Percentiles rank a stretch among this genome's conserved stretches.
These are phyloP conservation scores for Petunia hybrid DNA, from an alignment of 305 asterid genomes.

Conservation along the genomic window DNA sequence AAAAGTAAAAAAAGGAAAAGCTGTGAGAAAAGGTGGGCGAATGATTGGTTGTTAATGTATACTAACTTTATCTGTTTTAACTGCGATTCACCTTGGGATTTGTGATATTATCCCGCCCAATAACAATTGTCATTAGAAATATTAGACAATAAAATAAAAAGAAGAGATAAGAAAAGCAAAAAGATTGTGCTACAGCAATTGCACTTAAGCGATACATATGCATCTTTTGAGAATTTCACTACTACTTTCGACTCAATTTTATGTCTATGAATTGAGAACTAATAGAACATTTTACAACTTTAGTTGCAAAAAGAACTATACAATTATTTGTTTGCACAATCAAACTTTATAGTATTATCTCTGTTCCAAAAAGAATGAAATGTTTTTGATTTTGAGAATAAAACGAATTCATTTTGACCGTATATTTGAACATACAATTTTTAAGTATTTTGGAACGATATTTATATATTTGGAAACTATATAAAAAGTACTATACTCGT, in stretches of 20 bases:
- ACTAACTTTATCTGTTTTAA: conserved; percentile 37
- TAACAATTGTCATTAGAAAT: background rate
- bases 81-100: conserved; percentile 39
- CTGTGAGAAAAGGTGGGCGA: conserved; percentile 3
- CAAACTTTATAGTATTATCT: background rate
- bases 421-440: too few species aligned
- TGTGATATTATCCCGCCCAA: conserved; percentile 29
- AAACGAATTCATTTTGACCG: too few species aligned
- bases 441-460: too few species aligned
- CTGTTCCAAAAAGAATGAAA: too few species aligned
- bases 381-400: too few species aligned
- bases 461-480: too few species aligned
- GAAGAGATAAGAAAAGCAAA: background rate
- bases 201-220: background rate
- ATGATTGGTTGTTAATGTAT: conserved; percentile 37
- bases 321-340: background rate
- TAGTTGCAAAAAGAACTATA: background rate
- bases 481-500: too few species aligned
- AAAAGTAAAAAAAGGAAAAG: conserved; percentile 7
- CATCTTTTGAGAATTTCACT: background rate
- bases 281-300: background rate
- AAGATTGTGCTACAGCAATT: background rate
- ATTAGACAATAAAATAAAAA: background rate
- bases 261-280: background rate
- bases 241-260: background rate